These are phyloP conservation scores for Trichophaea hybrida DNA, from an alignment of 2,329 filamentous ascomycete genomes.

Conservation along the genomic window DNA sequence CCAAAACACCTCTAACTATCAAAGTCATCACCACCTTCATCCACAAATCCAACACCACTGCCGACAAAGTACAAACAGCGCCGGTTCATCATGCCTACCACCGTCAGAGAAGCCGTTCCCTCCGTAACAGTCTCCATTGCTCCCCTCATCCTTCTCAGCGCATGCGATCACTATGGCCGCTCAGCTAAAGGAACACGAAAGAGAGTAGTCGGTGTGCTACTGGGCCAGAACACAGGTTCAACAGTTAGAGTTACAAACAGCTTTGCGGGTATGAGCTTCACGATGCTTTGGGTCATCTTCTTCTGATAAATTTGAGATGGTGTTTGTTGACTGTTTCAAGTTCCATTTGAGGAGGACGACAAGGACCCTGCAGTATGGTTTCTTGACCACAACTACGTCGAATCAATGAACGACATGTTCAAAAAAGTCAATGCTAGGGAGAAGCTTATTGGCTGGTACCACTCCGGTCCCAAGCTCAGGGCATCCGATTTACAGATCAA, in stretches of 20 bases:
- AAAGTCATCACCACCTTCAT: conserved; percentile 28
- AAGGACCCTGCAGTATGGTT: conserved; percentile 99
- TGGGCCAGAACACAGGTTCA: conserved; percentile 92
- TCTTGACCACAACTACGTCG: conserved; percentile 97
- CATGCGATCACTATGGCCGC: conserved; percentile 95
- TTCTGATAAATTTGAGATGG: conserved; percentile 1
- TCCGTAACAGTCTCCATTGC: conserved; percentile 92
- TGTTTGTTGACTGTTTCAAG: conserved; percentile 35
- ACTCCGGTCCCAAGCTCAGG: conserved; percentile 90
- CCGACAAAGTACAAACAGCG: not conserved
- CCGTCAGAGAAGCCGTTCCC: conserved; percentile 54
- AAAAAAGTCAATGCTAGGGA: conserved; percentile 99
- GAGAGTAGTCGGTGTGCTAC: conserved; percentile 83
- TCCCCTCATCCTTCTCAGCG: conserved; percentile 91
- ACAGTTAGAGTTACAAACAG: conserved; percentile 97
- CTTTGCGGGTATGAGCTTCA: conserved; percentile 62
- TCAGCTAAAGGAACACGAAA: conserved; percentile 75
- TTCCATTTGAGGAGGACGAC: conserved; percentile 97
- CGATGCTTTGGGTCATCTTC: conserved; percentile 1
- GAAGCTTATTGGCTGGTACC: conserved; percentile 99
- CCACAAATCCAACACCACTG: conserved; percentile 4
- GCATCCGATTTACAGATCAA: conserved; percentile 98
- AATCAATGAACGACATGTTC: conserved; percentile 99
- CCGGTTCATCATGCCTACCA: conserved; percentile 20
- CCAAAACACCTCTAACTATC: conserved; percentile 37